Base-by-base conservation (phyloP, 1,284 basidiomycete species). In the Ceratobasidium sp. region DNA sequence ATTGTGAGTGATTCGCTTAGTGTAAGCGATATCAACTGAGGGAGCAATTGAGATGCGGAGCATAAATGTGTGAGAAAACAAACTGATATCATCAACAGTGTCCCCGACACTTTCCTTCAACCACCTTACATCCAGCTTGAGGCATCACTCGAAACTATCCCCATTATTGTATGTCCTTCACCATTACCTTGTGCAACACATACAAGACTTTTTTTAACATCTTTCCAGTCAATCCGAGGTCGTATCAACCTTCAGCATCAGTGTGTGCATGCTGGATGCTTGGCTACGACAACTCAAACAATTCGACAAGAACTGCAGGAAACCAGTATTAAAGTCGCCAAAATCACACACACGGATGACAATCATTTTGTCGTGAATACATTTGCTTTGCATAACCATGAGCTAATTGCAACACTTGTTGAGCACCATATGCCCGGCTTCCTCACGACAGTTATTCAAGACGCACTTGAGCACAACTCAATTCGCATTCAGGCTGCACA, bases 351-450 rank as follows among this genome's bases (percentile, higher is more conserved):
- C 56, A 59, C 14, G 11, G 53, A 56, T n/a, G 13, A 39, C 53
- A 22, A 19, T 3, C 7, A 71, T 27, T 71, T 58, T 54, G 29
- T 71, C n/a, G n/a, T 71, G 16, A 71, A 71, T 34, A 71, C 31
- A 19, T n/a, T 19, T 19, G 24, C 53, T 8, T 8, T 71, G 13
- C 68, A 71, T 59, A 71, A 71, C 56, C 37, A 59, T 53, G 54
- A 31, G 31, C 31, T 41, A 24, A 43, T 62, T 43, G 19, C 13
- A 56, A 14, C 16, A 13, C 53, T 56, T 56, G 27, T 56, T 29
- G 53, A 13, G 13, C 3, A 34, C 31, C 31, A 34, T 34, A 34
- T 34, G 31, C 31, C 31, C 6, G 31, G 31, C 31, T 34, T 34
- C 31, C 31, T 34, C 31, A 34, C 31, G 6, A 34, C 2, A 34